Evolutionary conservation across 768 basidiomycete species (phyloP), one percentile per base, ranked within the genome.

Genomic region (Tubosaeta sp.): DNA sequence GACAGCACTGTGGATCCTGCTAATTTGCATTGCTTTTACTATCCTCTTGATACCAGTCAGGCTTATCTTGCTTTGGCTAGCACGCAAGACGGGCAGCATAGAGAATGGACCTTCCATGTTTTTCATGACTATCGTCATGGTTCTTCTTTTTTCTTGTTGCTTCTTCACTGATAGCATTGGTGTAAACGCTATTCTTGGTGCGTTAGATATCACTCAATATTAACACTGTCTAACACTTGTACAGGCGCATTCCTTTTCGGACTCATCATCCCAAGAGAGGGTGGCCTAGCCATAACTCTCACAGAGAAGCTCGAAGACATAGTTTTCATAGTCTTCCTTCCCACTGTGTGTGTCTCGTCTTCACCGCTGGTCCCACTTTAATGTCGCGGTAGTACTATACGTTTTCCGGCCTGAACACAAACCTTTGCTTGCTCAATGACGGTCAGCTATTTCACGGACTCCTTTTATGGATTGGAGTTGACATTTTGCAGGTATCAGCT

Each of bases 291-390:
- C 1, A 90, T 94, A 42, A 76, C 84, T 0, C 71, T 98, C n/a
- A 92, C 90, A 0, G 90, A 94, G 60, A 97, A 94, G 63, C 72
- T 98, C n/a, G 95, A 99, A 70, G 95, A 97, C 69, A 84, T 95
- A 78, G 89, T 94, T 2, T 71, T 88, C 0, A 86, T 94, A 51
- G 82, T 94, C 36, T 94, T 95, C 70, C 71, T 95, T 10, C 94
- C 93, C 53, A 44, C 48, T 22, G 25, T 30, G 18, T 27, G 10
- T 35, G n/a, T 42, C 19, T 18, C 5, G 14, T 46, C 41, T 24
- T 30, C 49, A 24, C n/a, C n/a, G n/a, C n/a, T n/a, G 30, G n/a
- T 21, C 8, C 30, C 4, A 35, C 39, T 36, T 35, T 44, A 3
- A 16, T n/a, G 9, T 24, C 27, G 11, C 25, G 4, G 4, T 30